Conservation (phyloP, 1,284 basidiomycete genomes). For the Jaminaea rosea region DNA sequence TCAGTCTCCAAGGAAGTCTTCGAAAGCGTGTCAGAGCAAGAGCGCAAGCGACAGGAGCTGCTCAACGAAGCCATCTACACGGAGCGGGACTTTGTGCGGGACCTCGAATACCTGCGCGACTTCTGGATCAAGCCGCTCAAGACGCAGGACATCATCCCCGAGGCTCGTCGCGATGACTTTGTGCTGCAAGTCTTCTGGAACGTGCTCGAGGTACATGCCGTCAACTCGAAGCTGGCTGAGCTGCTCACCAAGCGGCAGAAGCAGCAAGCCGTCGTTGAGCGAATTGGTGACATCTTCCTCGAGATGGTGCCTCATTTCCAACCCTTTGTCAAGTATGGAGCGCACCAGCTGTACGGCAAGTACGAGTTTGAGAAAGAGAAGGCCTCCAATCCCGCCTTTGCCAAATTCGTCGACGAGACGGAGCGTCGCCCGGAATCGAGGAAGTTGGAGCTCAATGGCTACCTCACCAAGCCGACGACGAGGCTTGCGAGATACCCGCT, state of each 20-base stretch:
- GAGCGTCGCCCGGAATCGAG: slow-evolving; percentile 89
- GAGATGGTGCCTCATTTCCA: slow-evolving; percentile 86
- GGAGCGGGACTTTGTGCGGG: slow-evolving; percentile 91
- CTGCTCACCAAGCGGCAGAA: slow-evolving; percentile 93
- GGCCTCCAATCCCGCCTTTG: slow-evolving; percentile 81
- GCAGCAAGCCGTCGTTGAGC: slow-evolving; percentile 79
- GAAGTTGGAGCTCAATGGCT: slow-evolving; percentile 94
- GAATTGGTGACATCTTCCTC: slow-evolving; percentile 82
- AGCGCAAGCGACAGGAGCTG: slow-evolving; percentile 94
- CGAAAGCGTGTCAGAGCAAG: slow-evolving; percentile 78
- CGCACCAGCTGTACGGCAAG: slow-evolving; percentile 95
- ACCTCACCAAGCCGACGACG: slow-evolving; percentile 92
- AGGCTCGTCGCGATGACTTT: slow-evolving; percentile 71
- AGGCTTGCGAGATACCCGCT: slow-evolving; percentile 91
- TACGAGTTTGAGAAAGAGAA: slow-evolving; percentile 99
- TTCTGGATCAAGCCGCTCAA: slow-evolving; percentile 78
- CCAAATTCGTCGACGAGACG: slow-evolving; percentile 85
- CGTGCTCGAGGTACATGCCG: slow-evolving; percentile 81
- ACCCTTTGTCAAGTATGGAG: slow-evolving; percentile 81
- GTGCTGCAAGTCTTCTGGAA: slow-evolving; percentile 97
- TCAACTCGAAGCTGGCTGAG: slow-evolving; percentile 81
- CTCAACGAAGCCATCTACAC: slow-evolving; percentile 99
- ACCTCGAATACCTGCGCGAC: slow-evolving; percentile 94
- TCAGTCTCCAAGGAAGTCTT: slow-evolving; percentile 88
- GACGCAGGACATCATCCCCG: slow-evolving; percentile 65